phyloP scores from a whole-genome alignment of 2,329 filamentous ascomycete genomes.

The Xylaria sp. region DNA sequence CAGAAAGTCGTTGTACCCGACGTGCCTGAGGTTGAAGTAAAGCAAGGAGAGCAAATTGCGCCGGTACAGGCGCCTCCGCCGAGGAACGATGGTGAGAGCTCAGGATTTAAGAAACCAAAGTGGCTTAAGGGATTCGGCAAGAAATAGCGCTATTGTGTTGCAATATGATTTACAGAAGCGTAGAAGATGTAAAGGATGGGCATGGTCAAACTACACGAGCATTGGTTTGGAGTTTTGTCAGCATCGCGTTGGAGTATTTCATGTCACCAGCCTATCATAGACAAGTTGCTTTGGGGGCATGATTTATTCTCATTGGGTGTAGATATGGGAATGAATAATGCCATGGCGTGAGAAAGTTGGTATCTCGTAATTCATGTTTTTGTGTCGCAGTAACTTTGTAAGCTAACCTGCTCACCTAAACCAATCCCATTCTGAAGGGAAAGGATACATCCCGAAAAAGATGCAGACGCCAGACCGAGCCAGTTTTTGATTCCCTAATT shows the following conservation, averaged over 20 bases:
- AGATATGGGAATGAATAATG: slow-evolving; percentile 27
- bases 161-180: background rate
- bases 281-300: background rate
- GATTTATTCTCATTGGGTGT: slow-evolving; percentile 22
- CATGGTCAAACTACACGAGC: slow-evolving; percentile 24
- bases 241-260: slow-evolving; percentile 11
- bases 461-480: slow-evolving; percentile 44
- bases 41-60: slow-evolving; percentile 31
- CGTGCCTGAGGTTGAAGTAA: slow-evolving; percentile 52
- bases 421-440: slow-evolving; percentile 36
- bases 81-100: slow-evolving; percentile 41
- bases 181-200: background rate
- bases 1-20: slow-evolving; percentile 68
- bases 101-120: slow-evolving; percentile 66
- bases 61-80: slow-evolving; percentile 34
- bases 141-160: slow-evolving; percentile 62
- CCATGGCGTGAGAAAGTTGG: slow-evolving; percentile 37
- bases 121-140: slow-evolving; percentile 79
- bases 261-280: slow-evolving; percentile 17
- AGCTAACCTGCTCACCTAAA: slow-evolving; percentile 31
- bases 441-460: slow-evolving; percentile 44
- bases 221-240: slow-evolving; percentile 30
- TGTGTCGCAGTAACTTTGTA: slow-evolving; percentile 41
- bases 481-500: slow-evolving; percentile 40
- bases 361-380: slow-evolving; percentile 42